phyloP scores from a whole-genome alignment of 2,329 filamentous ascomycete species.

The Tolypocladium nubicola region DNA sequence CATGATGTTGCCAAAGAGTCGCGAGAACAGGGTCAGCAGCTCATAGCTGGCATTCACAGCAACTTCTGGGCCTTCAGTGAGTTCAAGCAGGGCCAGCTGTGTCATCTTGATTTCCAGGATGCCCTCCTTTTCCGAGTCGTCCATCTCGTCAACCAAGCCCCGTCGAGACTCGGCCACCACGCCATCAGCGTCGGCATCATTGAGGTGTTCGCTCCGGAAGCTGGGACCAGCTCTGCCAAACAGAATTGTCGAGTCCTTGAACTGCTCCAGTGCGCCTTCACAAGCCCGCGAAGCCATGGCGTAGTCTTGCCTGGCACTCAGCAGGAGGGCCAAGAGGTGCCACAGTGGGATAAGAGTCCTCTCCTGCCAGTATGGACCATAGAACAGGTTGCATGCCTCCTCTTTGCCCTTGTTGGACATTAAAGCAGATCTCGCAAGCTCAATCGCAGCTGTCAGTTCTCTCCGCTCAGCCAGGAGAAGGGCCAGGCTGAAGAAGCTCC shows the following conservation, averaged over 20 bases:
- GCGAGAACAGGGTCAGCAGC: constrained; percentile 68
- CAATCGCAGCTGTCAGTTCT: constrained; percentile 70
- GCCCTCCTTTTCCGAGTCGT: constrained; percentile 71
- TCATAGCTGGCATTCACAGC: constrained; percentile 86
- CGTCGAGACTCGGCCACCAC: constrained; percentile 12
- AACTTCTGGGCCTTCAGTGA: constrained; percentile 70
- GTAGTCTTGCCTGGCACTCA: constrained; percentile 82
- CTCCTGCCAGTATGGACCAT: constrained; percentile 50
- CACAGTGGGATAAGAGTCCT: constrained; percentile 66
- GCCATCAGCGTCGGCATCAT: constrained; percentile 33
- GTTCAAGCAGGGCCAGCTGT: constrained; percentile 72
- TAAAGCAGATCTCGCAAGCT: constrained; percentile 69
- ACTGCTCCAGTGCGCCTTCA: constrained; percentile 85
- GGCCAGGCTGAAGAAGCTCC: constrained; percentile 70
- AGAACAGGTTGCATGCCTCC: constrained; percentile 30
- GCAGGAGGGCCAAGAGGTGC: constrained; percentile 78
- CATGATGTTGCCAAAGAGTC: constrained; percentile 58
- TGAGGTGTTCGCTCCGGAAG: constrained; percentile 58
- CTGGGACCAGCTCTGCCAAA: constrained; percentile 51
- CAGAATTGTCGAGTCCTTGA: constrained; percentile 59
- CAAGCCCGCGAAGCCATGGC: constrained; percentile 71
- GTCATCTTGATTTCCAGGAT: constrained; percentile 96
- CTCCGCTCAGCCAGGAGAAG: constrained; percentile 82
- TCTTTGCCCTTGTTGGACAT: constrained; percentile 43
- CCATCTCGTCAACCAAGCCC: constrained; percentile 68